Percentiles rank a stretch among this genome's conserved stretches.
phyloP scores from a whole-genome alignment of 768 basidiomycete species.

The Lyophyllum decastes region DNA sequence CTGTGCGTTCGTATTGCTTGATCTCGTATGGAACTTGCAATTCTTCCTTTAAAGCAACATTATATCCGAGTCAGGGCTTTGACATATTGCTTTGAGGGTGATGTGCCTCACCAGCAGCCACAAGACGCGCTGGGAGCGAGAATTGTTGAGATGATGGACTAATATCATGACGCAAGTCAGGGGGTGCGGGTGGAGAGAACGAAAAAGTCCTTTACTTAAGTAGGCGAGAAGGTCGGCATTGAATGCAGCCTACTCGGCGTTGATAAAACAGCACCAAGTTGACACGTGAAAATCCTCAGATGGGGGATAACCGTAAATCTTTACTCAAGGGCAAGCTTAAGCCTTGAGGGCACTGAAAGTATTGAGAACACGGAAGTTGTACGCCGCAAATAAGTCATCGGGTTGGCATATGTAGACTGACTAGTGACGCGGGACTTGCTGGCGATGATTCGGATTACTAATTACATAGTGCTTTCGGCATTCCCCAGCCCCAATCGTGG shows the following conservation, averaged over 20 bases:
- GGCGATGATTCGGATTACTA: no score
- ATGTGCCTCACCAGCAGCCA: slow-evolving; percentile 39
- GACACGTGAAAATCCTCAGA: no score
- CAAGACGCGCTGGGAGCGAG: slow-evolving; percentile 50
- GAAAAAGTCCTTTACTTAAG: neutral
- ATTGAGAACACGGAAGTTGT: no score
- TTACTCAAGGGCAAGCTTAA: no score
- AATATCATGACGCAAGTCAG: slow-evolving; percentile 14
- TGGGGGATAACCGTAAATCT: no score
- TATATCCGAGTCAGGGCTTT: neutral
- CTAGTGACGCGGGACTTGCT: no score
- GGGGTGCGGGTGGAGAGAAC: neutral
- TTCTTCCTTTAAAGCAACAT: slow-evolving; percentile 33
- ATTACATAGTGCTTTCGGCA: no score
- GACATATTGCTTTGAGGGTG: no score
- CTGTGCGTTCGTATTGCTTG: slow-evolving; percentile 31
- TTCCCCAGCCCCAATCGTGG: no score
- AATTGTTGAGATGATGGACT: slow-evolving; percentile 48
- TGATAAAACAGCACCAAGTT: neutral
- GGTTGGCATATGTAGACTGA: no score
- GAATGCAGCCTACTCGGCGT: neutral
- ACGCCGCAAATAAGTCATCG: no score
- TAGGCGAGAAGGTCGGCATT: neutral
- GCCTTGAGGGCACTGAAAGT: no score
- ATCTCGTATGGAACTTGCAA: slow-evolving; percentile 41